Conservation (phyloP, 2,329 filamentous ascomycete species). For the Monilinia polystroma region DNA sequence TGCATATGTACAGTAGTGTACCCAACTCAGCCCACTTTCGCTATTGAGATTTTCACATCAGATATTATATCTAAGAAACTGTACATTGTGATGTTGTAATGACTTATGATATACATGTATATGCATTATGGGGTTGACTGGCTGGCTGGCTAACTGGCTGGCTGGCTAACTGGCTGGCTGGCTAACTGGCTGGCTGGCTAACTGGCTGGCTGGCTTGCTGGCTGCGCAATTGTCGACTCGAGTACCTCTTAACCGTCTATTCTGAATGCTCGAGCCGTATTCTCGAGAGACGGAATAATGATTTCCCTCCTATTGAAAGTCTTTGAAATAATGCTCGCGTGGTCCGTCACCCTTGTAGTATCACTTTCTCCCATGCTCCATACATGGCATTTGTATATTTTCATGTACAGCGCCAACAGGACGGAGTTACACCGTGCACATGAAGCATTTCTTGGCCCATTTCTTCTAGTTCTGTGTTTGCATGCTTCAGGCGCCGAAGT, state of each 20-base stretch:
- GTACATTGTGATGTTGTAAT: too few relatives aligned
- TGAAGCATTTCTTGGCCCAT: constrained; percentile 5
- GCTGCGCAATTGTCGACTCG: too few relatives aligned
- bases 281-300: constrained; percentile 21
- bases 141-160: neutral
- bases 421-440: constrained; percentile 6
- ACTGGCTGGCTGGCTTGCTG: neutral
- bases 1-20: too few relatives aligned
- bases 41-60: neutral
- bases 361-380: too few relatives aligned
- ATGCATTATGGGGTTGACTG: neutral
- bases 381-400: too few relatives aligned
- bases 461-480: neutral
- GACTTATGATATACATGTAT: too few relatives aligned
- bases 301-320: constrained; percentile 15
- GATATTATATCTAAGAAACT: neutral
- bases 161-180: neutral
- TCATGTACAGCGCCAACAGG: too few relatives aligned
- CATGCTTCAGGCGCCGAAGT: constrained; percentile 16
- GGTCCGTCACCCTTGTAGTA: constrained; percentile 16
- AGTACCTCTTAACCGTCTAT: neutral
- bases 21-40: neutral
- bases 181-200: neutral
- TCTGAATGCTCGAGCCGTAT: constrained; percentile 3
- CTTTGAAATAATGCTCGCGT: neutral